These are phyloP conservation scores for Cercospora sojina DNA, from an alignment of 2,329 filamentous ascomycete genomes.

Conservation along the genomic window DNA sequence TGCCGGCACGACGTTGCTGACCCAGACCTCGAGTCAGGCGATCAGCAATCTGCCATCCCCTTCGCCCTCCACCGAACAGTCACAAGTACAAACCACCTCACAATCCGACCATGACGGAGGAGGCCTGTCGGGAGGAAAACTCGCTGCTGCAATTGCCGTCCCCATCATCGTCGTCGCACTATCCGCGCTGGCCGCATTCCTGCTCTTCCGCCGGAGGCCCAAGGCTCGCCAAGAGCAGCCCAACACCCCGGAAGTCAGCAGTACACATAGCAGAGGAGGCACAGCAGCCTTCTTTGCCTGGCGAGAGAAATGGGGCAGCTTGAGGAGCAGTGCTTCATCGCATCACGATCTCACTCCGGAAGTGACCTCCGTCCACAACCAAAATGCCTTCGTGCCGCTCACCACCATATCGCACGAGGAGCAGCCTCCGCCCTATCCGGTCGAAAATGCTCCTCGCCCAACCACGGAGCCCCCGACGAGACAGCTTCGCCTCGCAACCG, in stretches of 20 bases:
- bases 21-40: conserved; percentile 6
- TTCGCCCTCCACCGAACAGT: neutral
- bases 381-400: conserved; percentile 27
- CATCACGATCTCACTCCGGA: conserved; percentile 8
- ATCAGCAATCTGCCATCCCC: neutral
- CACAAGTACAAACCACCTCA: neutral
- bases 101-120: conserved; percentile 14
- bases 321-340: conserved; percentile 20
- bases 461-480: neutral
- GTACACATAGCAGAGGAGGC: neutral
- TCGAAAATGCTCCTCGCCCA: neutral
- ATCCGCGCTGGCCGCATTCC: conserved; percentile 16
- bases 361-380: conserved; percentile 16
- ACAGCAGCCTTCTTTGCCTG: conserved; percentile 10
- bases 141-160: conserved; percentile 28
- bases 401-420: conserved; percentile 3
- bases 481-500: neutral
- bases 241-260: neutral
- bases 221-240: conserved; percentile 5
- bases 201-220: conserved; percentile 26
- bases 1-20: conserved; percentile 11
- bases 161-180: conserved; percentile 26
- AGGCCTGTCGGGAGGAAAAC: conserved; percentile 24
- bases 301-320: conserved; percentile 24
- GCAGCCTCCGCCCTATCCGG: conserved; percentile 1